Conservation (phyloP, 208 protist genomes). For the Trypanosoma brucei region DNA sequence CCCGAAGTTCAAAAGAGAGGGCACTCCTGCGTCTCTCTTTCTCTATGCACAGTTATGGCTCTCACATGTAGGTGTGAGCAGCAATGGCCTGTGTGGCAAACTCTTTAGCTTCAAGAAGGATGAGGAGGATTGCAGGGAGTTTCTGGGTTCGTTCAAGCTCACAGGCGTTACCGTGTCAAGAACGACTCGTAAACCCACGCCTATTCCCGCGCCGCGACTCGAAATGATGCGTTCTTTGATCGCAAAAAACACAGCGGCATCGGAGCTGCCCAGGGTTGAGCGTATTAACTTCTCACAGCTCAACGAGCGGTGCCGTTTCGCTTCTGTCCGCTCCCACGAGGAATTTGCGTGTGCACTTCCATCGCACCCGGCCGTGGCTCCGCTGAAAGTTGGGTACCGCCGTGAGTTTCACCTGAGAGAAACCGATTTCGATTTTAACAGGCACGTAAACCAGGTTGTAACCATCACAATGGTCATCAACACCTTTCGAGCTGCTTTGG, state of each 20-base stretch:
- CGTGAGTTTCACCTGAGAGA: slow-evolving; percentile 41
- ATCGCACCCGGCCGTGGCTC: background rate
- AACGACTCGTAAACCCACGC: slow-evolving; percentile 23
- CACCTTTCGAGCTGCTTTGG: slow-evolving; percentile 39
- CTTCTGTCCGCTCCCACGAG: background rate
- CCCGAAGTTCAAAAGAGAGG: slow-evolving; percentile 26
- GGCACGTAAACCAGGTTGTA: slow-evolving; percentile 68
- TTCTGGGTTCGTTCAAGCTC: slow-evolving; percentile 49
- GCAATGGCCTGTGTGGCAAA: slow-evolving; percentile 41
- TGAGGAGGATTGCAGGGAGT: slow-evolving; percentile 19
- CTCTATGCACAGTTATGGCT: slow-evolving; percentile 31
- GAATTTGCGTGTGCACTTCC: background rate
- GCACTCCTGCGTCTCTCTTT: slow-evolving; percentile 37
- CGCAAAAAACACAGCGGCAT: background rate
- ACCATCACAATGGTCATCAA: slow-evolving; percentile 49
- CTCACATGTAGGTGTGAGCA: slow-evolving; percentile 46
- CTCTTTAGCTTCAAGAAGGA: slow-evolving; percentile 42
- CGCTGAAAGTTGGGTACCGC: slow-evolving; percentile 9
- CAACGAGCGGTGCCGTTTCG: background rate
- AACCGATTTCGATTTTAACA: slow-evolving; percentile 75
- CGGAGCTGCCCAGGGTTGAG: background rate
- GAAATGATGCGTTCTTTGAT: slow-evolving; percentile 11
- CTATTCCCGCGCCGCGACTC: slow-evolving; percentile 9
- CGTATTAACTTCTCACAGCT: slow-evolving; percentile 6
- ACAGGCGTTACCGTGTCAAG: slow-evolving; percentile 57